Conservation (phyloP, 2,329 filamentous ascomycete species). For the Fusarium miscanthi region DNA sequence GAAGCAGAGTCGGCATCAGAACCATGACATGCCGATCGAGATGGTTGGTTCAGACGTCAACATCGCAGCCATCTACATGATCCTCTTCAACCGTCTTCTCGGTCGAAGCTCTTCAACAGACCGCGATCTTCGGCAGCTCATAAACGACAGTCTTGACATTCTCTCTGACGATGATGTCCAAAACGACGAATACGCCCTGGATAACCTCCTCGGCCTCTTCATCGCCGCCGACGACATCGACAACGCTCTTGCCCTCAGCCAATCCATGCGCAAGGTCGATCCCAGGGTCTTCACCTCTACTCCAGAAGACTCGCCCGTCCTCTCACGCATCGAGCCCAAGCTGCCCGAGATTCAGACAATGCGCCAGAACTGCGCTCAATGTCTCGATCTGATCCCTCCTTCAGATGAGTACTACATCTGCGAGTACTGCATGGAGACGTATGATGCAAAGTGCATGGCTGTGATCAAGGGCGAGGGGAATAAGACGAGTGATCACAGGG, state of each 20-base stretch:
- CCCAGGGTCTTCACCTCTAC: slow-evolving; percentile 44
- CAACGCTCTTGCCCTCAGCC: slow-evolving; percentile 52
- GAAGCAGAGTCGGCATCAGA: slow-evolving; percentile 53
- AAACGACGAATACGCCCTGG: slow-evolving; percentile 56
- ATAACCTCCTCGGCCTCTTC: slow-evolving; percentile 55
- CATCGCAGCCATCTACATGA: slow-evolving; percentile 54
- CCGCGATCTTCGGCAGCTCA: slow-evolving; percentile 47
- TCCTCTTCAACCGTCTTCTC: slow-evolving; percentile 51
- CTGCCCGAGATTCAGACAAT: slow-evolving; percentile 51
- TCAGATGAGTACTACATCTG: slow-evolving; percentile 52
- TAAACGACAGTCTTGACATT: slow-evolving; percentile 53
- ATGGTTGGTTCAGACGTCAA: slow-evolving; percentile 57
- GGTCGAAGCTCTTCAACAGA: slow-evolving; percentile 45
- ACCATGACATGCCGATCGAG: slow-evolving; percentile 53
- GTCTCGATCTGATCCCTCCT: slow-evolving; percentile 49
- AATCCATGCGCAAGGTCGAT: slow-evolving; percentile 54
- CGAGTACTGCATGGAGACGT: slow-evolving; percentile 53
- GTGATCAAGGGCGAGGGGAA: slow-evolving; percentile 48
- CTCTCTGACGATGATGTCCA: slow-evolving; percentile 55
- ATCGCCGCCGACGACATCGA: slow-evolving; percentile 52
- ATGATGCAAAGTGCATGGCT: slow-evolving; percentile 51
- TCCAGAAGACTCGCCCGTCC: slow-evolving; percentile 45
- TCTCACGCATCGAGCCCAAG: slow-evolving; percentile 49
- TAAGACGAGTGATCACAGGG: slow-evolving; percentile 45
- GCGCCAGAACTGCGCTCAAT: slow-evolving; percentile 53